Conservation (phyloP, 2,329 filamentous ascomycete species). For the Dryadomyces quercivorus region DNA sequence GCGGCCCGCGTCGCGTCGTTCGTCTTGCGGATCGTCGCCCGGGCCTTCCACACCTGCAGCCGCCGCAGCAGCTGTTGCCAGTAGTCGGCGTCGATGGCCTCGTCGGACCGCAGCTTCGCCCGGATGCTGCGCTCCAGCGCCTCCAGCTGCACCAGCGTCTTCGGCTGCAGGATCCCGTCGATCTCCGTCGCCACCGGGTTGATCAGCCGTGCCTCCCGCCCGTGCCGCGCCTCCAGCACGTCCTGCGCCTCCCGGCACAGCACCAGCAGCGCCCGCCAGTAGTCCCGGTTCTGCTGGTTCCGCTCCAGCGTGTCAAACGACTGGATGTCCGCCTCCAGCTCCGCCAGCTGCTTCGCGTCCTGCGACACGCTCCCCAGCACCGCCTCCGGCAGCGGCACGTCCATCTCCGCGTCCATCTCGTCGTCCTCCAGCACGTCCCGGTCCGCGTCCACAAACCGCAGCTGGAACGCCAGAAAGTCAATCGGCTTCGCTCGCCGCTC, state of each 20-base stretch:
- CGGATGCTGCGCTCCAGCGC: constrained; percentile 77
- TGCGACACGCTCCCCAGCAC: constrained; percentile 56
- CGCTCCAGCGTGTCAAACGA: constrained; percentile 74
- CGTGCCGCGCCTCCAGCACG: background rate
- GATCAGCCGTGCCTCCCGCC: constrained; percentile 55
- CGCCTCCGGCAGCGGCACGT: constrained; percentile 67
- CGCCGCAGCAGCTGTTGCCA: constrained; percentile 88
- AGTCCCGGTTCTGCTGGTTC: constrained; percentile 66
- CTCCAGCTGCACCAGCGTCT: constrained; percentile 77
- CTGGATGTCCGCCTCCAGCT: constrained; percentile 70
- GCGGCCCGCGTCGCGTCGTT: constrained; percentile 63
- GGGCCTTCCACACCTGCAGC: constrained; percentile 82
- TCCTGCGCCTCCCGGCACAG: constrained; percentile 63
- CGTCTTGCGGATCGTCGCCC: constrained; percentile 68
- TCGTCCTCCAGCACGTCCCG: constrained; percentile 79
- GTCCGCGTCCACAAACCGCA: constrained; percentile 78
- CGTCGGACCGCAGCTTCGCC: constrained; percentile 73
- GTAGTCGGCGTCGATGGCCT: constrained; percentile 91
- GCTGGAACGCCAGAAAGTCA: constrained; percentile 83
- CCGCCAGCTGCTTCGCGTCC: constrained; percentile 48
- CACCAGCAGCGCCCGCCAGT: constrained; percentile 83
- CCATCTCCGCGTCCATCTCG: constrained; percentile 58
- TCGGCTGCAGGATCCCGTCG: constrained; percentile 74
- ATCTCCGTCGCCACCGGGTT: constrained; percentile 78
- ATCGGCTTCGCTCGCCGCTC: constrained; percentile 85